These are phyloP conservation scores for Cyclotella choctawhatcheeana DNA, from an alignment of 108 stramenopile genomes.

Conservation along the genomic window DNA sequence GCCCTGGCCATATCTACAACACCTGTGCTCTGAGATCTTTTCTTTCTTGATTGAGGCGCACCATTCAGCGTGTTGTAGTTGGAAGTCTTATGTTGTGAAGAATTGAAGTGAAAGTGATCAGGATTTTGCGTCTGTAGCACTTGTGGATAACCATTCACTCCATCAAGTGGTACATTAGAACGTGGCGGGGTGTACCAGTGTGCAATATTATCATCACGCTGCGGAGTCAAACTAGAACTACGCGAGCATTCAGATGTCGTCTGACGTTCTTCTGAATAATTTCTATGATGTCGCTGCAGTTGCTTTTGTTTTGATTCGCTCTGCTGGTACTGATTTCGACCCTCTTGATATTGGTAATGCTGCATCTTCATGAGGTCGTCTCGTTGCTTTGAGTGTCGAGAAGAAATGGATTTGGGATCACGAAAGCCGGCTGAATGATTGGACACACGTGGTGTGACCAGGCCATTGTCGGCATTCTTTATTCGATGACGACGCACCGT, in stretches of 20 bases:
- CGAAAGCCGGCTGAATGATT: not conserved
- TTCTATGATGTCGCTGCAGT: not conserved
- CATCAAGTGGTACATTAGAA: not conserved
- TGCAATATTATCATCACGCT: conserved; percentile 6
- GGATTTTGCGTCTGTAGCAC: not conserved
- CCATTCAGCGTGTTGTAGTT: not conserved
- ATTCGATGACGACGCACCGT: not conserved
- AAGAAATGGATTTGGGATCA: not conserved
- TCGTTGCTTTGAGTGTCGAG: not conserved
- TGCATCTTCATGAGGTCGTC: conserved; percentile 1
- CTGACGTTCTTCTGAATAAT: conserved; percentile 15
- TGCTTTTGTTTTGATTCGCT: not conserved
- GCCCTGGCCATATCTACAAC: not conserved
- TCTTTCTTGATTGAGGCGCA: not conserved
- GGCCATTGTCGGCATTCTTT: not conserved
- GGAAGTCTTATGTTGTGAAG: no score
- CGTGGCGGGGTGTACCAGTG: conserved; percentile 4
- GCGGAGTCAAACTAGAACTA: not conserved
- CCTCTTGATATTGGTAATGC: conserved; percentile 10
- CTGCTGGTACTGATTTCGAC: not conserved
- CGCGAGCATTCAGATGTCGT: conserved; percentile 3
- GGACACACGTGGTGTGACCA: conserved; percentile 5
- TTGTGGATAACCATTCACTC: not conserved
- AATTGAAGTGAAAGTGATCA: not conserved
- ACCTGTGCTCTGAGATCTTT: not conserved